Evolutionary conservation across 169 alveolate genomes (phyloP), one percentile per base, ranked within the genome.

Genomic region (Plasmodium sp.): DNA sequence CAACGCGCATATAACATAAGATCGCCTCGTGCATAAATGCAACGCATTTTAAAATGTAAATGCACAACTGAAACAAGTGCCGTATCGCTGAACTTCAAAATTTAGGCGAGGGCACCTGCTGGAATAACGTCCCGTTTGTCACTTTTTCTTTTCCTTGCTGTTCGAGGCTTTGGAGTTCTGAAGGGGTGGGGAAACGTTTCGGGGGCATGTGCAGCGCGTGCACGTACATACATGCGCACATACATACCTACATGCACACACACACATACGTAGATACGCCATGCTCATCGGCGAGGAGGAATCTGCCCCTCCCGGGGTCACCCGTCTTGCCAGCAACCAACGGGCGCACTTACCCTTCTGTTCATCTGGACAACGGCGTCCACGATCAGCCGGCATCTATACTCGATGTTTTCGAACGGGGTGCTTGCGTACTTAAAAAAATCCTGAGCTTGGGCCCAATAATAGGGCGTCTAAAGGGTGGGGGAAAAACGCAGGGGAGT

Each of bases 371-470:
- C 80, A 77, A 85, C 58, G 62, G 93, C 93, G 54, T 85, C 93
- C 31, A 85, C 71, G 39, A 85, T 85, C 16, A 85, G 80, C 31
- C 93, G 54, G 81, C 93, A 85, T 56, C 85, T 74, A 36, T 85
- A 85, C 62, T 85, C 93, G 79, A 85, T 56, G 34, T 75, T 74
- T 75, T 85, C 93, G 31, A 74, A 56, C 12, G 93, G 85, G 77
- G 93, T 85, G 12, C 48, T 85, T 74, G 93, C 93, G 62, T 74
- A 85, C 84, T 75, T 85, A 77, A 85, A 85, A 85, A 85, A 85
- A 56, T 85, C 62, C 43, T 74, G 81, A 41, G 93, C 84, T 83
- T 85, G 85, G 4, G 85, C 51, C 93, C 93, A 85, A 85, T 85
- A 85, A 34, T 85, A 85, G 7, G 93, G 93, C 33, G 93, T 34